These are phyloP conservation scores for Casuarina equisetifolia DNA, from an alignment of 306 rosid species.

Conservation along the genomic window DNA sequence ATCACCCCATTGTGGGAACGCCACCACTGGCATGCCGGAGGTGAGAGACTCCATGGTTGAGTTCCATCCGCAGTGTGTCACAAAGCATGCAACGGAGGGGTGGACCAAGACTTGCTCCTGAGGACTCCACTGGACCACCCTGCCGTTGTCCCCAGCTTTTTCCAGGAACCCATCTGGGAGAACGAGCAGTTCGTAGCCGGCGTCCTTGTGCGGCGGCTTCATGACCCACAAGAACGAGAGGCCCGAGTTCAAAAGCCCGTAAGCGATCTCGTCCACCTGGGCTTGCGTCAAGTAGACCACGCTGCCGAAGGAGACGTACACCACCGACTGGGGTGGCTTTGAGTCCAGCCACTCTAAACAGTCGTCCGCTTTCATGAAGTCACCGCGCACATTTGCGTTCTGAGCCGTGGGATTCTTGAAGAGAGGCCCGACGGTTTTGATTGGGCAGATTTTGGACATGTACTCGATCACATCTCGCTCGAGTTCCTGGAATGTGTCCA, in stretches of 20 bases:
- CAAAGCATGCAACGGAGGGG: constrained; percentile 56
- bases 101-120: constrained; percentile 62
- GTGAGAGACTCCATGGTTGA: constrained; percentile 58
- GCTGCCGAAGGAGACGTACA: constrained; percentile 68
- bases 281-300: constrained; percentile 48
- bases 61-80: constrained; percentile 85
- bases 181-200: background rate
- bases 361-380: constrained; percentile 49
- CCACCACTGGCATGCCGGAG: constrained; percentile 59
- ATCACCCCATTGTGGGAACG: constrained; percentile 86
- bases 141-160: constrained; percentile 43
- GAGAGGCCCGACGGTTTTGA: constrained; percentile 56
- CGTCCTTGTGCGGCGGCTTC: constrained; percentile 36
- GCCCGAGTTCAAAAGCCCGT: constrained; percentile 46
- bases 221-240: constrained; percentile 62
- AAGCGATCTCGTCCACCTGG: constrained; percentile 63
- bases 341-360: constrained; percentile 61
- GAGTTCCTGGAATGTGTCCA: constrained; percentile 58
- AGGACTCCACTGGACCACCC: constrained; percentile 62
- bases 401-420: constrained; percentile 41
- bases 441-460: constrained; percentile 24
- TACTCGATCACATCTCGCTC: constrained; percentile 39
- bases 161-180: constrained; percentile 54
- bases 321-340: constrained; percentile 41
- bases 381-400: constrained; percentile 37